These are phyloP conservation scores for Xylariales sp. DNA, from an alignment of 2,329 filamentous ascomycete genomes.

Conservation along the genomic window DNA sequence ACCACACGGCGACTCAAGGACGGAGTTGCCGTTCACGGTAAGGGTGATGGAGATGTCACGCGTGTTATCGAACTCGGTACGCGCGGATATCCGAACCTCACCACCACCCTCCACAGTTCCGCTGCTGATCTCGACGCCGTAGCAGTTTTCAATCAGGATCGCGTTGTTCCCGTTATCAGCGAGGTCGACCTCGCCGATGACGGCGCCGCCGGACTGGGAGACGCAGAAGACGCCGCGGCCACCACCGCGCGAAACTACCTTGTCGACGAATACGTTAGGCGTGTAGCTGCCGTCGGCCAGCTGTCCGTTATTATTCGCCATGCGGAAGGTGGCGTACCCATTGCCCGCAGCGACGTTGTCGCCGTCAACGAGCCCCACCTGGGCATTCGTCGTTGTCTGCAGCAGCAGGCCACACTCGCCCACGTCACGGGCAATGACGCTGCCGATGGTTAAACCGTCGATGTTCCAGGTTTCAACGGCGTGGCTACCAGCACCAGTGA, in stretches of 20 bases:
- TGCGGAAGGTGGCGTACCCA: slow-evolving; percentile 67
- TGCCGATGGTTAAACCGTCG: slow-evolving; percentile 62
- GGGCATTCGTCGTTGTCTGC: slow-evolving; percentile 64
- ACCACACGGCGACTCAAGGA: slow-evolving; percentile 66
- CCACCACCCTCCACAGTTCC: slow-evolving; percentile 66
- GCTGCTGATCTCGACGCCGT: slow-evolving; percentile 62
- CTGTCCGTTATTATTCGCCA: slow-evolving; percentile 67
- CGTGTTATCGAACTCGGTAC: slow-evolving; percentile 62
- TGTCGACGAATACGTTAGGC: slow-evolving; percentile 65
- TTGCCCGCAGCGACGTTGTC: slow-evolving; percentile 64
- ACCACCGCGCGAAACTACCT: slow-evolving; percentile 65
- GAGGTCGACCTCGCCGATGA: slow-evolving; percentile 62
- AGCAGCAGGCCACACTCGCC: slow-evolving; percentile 68
- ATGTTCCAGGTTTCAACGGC: slow-evolving; percentile 71
- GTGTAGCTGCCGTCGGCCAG: slow-evolving; percentile 60
- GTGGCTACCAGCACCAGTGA: slow-evolving; percentile 65
- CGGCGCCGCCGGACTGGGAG: slow-evolving; percentile 64
- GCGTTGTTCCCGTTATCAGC: slow-evolving; percentile 66
- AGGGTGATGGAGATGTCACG: slow-evolving; percentile 62
- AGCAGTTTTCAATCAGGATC: slow-evolving; percentile 70
- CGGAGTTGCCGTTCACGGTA: slow-evolving; percentile 61
- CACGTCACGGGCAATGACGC: slow-evolving; percentile 64
- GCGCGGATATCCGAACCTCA: slow-evolving; percentile 64
- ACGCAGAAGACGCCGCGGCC: slow-evolving; percentile 69
- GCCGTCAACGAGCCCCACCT: slow-evolving; percentile 66